phyloP scores from a whole-genome alignment of 805 yeast species.

The Dipodascus geniculatus region DNA sequence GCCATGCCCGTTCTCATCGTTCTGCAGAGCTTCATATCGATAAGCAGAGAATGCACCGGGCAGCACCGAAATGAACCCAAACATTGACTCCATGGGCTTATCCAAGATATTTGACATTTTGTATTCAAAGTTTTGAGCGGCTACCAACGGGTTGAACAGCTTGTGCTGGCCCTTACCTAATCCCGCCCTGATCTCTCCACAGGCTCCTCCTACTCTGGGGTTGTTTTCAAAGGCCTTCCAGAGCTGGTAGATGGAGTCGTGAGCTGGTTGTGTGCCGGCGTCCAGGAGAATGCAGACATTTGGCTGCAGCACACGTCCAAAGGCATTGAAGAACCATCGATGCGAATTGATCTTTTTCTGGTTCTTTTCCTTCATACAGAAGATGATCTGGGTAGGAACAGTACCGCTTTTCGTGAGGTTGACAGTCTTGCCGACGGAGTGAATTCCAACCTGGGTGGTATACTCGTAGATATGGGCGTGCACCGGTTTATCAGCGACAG shows the following conservation, averaged over 20 bases:
- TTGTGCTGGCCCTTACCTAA: constrained; percentile 48
- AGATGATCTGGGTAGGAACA: constrained; percentile 77
- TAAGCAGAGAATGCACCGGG: constrained; percentile 98
- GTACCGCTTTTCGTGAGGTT: constrained; percentile 53
- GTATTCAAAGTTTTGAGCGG: constrained; percentile 94
- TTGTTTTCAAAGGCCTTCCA: constrained; percentile 76
- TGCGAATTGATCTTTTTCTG: constrained; percentile 88
- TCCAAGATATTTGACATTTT: constrained; percentile 91
- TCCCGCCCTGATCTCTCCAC: constrained; percentile 91
- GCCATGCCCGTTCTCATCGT: constrained; percentile 57
- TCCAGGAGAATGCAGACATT: constrained; percentile 74
- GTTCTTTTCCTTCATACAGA: constrained; percentile 83
- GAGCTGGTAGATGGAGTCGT: constrained; percentile 71
- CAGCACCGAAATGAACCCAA: constrained; percentile 87
- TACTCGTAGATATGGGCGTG: not conserved
- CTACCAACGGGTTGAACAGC: constrained; percentile 75
- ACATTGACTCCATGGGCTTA: constrained; percentile 89
- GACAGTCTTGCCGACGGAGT: constrained; percentile 35
- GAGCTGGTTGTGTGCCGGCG: constrained; percentile 88
- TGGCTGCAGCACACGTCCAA: constrained; percentile 73
- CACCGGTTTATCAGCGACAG: not conserved
- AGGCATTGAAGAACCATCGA: constrained; percentile 93
- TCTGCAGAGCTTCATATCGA: constrained; percentile 65
- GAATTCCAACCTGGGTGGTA: not conserved
- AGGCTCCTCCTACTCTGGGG: constrained; percentile 87